phyloP scores from a whole-genome alignment of 176 grass and related monocot species.

The Oryza coarctata region DNA sequence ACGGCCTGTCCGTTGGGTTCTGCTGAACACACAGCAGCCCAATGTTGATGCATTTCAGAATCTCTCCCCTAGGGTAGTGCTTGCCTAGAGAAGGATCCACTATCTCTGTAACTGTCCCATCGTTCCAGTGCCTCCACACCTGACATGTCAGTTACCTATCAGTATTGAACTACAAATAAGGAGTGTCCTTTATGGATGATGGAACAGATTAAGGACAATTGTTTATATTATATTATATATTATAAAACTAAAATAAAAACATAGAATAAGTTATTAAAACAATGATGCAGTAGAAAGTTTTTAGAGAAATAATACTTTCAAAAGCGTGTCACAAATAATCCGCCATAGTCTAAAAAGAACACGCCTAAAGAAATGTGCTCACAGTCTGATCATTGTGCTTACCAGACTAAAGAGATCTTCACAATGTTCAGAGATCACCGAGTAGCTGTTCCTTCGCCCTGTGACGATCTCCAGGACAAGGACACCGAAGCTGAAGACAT shows the following conservation, averaged over 20 bases:
- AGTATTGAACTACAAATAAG: neutral
- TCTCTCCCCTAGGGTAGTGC: constrained; percentile 6
- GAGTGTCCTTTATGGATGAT: too few relatives aligned
- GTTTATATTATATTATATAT: too few relatives aligned
- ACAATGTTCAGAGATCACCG: neutral
- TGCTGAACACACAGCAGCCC: constrained; percentile 51
- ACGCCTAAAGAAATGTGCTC: too few relatives aligned
- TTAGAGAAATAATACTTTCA: too few relatives aligned
- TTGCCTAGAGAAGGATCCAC: constrained; percentile 31
- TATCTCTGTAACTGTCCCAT: constrained; percentile 26
- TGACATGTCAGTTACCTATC: neutral
- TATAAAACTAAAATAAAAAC: too few relatives aligned
- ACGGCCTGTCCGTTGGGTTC: constrained; percentile 26
- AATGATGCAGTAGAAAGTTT: too few relatives aligned
- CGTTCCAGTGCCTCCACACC: constrained; percentile 48
- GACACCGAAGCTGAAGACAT: constrained; percentile 50
- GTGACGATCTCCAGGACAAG: constrained; percentile 45
- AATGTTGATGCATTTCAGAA: constrained; percentile 43
- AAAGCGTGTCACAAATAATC: too few relatives aligned
- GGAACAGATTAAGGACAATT: too few relatives aligned
- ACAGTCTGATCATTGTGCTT: neutral
- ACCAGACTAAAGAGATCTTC: constrained; percentile 20
- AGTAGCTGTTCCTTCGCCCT: constrained; percentile 28
- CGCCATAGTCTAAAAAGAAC: too few relatives aligned
- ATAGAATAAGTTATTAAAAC: too few relatives aligned